Evolutionary conservation across 305 asterid species (phyloP), one percentile per base, ranked within the genome.

Genomic region (Ilex paraguariensis): DNA sequence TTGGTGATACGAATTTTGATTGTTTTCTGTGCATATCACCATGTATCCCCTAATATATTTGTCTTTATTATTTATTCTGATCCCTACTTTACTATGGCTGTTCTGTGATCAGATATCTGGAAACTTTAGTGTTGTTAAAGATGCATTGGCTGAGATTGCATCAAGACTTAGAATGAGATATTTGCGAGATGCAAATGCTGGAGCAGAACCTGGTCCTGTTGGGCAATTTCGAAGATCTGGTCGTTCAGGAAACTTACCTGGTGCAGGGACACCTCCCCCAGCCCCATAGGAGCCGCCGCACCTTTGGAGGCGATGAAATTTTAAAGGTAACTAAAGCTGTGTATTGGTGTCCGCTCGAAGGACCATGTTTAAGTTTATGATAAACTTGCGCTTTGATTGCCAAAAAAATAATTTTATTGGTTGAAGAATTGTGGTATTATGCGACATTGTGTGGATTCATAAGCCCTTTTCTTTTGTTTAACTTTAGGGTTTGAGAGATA

Each of bases 141-240:
- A 87, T 70, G 97, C 95, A 68, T 81, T 90, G 79, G 69, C 77
- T 32, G 97, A 90, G 85, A 80, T 90, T 54, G 79, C 87, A 55
- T 79, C 88, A 68, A 85, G 97, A 73, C 90, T 87, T 57, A 75
- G 90, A 77, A 69, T 82, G 31, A 81, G 95, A 78, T 84, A 70
- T 65, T 85, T 87, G 56, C 86, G 79, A 66, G 95, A 81, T 71
- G 80, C 70, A 70, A 76, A 67, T 79, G 57, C 79, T 69, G 77
- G 61, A 70, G 81, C 65, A 49, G 91, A 84, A 69, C 76, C 84
- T 60, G 78, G 74, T 76, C 74, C 77, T 56, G 62, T 69, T 60
- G 73, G 87, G 80, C 73, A 71, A 21, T 62, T 76, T 50, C 83
- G 81, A 57, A 84, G 82, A 75, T 84, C 59, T 74, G 76, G 70